A percentile compares a stretch with the other conserved stretches of the same genome.
Conservation (phyloP, 1,284 basidiomycete species). For the Porodaedalea pini region DNA sequence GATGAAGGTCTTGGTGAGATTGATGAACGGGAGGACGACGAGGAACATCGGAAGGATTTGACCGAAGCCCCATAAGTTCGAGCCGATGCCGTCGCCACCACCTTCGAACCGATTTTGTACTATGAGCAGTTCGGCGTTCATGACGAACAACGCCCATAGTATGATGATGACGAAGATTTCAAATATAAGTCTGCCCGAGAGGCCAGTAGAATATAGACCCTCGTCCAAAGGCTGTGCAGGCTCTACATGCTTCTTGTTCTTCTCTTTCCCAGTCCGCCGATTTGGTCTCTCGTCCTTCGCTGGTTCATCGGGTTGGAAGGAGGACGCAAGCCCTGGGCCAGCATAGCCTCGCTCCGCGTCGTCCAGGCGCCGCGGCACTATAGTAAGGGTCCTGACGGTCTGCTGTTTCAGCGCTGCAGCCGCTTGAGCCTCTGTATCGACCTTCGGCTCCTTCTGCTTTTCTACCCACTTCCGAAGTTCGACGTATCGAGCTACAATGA, state of each 20-base stretch:
- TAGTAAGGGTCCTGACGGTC: no score
- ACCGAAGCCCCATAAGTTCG: constrained; percentile 28
- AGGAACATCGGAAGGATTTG: constrained; percentile 25
- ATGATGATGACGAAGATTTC: constrained; percentile 23
- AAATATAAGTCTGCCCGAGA: constrained; percentile 20
- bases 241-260: no score
- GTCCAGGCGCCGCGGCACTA: no score
- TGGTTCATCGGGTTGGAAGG: neutral
- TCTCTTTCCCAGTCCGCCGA: neutral
- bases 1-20: constrained; percentile 18
- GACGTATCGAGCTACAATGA: neutral
- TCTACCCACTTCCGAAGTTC: neutral
- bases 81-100: constrained; percentile 14
- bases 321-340: no score
- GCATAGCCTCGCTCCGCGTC: no score
- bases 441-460: neutral
- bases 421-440: no score
- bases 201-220: neutral
- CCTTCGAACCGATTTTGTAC: constrained; percentile 28
- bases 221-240: neutral
- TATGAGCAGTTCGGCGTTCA: constrained; percentile 31
- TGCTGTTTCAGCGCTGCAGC: no score
- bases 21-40: constrained; percentile 19
- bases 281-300: neutral
- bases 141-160: constrained; percentile 26